A percentile compares a stretch with the other conserved stretches of the same genome.
Conservation (phyloP, 768 basidiomycete genomes). For the Phaeotremella skinneri region DNA sequence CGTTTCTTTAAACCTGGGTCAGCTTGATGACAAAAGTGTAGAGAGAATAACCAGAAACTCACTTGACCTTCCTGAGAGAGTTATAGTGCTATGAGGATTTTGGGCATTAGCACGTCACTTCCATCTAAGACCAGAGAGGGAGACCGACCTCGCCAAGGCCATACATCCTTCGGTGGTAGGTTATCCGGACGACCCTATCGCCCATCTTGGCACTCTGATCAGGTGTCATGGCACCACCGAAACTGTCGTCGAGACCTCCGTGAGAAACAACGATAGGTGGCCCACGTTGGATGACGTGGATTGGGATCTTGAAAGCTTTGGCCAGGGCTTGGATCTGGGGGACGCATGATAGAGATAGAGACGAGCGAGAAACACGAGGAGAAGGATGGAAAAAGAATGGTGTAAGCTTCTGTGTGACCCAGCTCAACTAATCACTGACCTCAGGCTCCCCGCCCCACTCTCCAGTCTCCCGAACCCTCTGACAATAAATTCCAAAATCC, state of each 20-base stretch:
- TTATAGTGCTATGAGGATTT: background rate
- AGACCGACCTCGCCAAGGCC: slow-evolving; percentile 85
- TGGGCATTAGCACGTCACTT: background rate
- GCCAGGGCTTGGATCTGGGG: slow-evolving; percentile 74
- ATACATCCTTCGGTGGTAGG: slow-evolving; percentile 91
- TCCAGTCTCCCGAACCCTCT: slow-evolving; percentile 72
- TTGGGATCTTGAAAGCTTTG: slow-evolving; percentile 73
- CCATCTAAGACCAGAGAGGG: background rate
- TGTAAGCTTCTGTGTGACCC: background rate
- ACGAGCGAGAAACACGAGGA: background rate
- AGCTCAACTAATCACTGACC: slow-evolving; percentile 37
- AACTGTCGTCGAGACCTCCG: slow-evolving; percentile 56
- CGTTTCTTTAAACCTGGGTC: no score
- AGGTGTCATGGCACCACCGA: slow-evolving; percentile 45
- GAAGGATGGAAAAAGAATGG: background rate
- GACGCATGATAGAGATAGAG: background rate
- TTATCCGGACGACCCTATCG: slow-evolving; percentile 63
- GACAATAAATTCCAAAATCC: slow-evolving; percentile 70
- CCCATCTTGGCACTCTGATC: slow-evolving; percentile 48
- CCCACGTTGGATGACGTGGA: slow-evolving; percentile 84
- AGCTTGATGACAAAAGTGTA: no score
- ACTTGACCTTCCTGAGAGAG: background rate
- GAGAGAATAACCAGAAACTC: no score
- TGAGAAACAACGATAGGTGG: slow-evolving; percentile 81
- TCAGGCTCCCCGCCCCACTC: slow-evolving; percentile 98